Evolutionary conservation across 257 asterid species (phyloP).

Genomic region (Cordia subcordata): DNA sequence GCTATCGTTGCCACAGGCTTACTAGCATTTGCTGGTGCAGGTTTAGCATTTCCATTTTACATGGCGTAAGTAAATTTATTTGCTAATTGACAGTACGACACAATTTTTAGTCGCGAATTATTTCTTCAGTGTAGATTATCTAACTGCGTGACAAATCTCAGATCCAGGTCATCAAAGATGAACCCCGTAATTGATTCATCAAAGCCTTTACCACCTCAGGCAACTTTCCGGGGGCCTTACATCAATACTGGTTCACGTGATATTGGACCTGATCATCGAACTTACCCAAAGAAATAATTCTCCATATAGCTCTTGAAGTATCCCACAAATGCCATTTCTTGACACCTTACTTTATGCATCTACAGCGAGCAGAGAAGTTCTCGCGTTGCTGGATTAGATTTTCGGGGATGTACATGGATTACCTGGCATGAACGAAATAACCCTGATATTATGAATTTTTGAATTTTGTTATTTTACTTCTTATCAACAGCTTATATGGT

Average conservation of each 20-base stretch:
- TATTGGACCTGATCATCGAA: constrained; percentile 72
- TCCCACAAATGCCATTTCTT: too few relatives aligned
- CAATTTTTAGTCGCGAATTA: not conserved
- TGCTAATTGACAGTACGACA: not conserved
- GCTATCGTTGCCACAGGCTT: constrained; percentile 72
- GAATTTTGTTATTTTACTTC: too few relatives aligned
- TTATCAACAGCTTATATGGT: too few relatives aligned
- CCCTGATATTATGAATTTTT: too few relatives aligned
- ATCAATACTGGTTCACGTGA: constrained; percentile 94
- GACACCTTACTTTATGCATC: too few relatives aligned
- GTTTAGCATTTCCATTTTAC: constrained; percentile 90
- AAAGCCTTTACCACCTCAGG: constrained; percentile 92
- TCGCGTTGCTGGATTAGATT: too few relatives aligned
- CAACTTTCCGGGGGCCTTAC: constrained; percentile 94
- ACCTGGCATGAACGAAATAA: too few relatives aligned
- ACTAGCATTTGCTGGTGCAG: constrained; percentile 75
- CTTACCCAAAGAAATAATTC: constrained; percentile 57
- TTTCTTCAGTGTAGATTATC: constrained; percentile 10
- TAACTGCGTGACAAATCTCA: constrained; percentile 16
- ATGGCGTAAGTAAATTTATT: constrained; percentile 68
- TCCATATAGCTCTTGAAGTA: too few relatives aligned
- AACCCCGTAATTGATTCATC: constrained; percentile 88
- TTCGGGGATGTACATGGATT: too few relatives aligned
- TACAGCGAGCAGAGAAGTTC: too few relatives aligned
- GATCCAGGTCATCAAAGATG: constrained; percentile 56